Conservation (phyloP, 1,284 basidiomycete genomes). For the Pholiota adiposa region DNA sequence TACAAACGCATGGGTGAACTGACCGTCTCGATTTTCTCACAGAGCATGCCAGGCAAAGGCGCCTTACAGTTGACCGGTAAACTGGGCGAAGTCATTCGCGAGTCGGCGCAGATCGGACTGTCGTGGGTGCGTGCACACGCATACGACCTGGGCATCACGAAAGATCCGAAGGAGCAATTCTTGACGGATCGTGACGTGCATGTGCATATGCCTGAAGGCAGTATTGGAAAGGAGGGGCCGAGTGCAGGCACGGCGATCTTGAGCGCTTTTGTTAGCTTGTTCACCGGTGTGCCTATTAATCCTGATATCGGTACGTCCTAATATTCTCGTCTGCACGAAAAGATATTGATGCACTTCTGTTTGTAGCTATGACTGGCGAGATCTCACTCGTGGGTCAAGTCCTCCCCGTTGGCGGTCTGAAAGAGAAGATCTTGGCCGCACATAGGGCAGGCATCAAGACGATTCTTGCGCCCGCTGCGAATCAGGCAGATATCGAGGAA, state of each 20-base stretch:
- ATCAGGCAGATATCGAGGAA: constrained; percentile 91
- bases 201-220: constrained; percentile 96
- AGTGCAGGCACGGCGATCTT: constrained; percentile 95
- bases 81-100: constrained; percentile 96
- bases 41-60: constrained; percentile 95
- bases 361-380: constrained; percentile 91
- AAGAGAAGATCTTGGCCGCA: constrained; percentile 95
- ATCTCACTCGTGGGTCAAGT: constrained; percentile 93
- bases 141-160: constrained; percentile 85
- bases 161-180: constrained; percentile 72
- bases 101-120: constrained; percentile 93
- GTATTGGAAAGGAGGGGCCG: constrained; percentile 97
- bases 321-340: neutral
- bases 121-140: constrained; percentile 95
- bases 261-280: constrained; percentile 89
- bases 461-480: constrained; percentile 86
- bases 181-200: constrained; percentile 88
- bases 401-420: constrained; percentile 90
- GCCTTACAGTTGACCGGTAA: constrained; percentile 92
- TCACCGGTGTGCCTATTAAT: constrained; percentile 82
- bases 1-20: neutral
- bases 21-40: constrained; percentile 9
- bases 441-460: constrained; percentile 94
- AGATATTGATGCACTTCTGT: constrained; percentile 8
- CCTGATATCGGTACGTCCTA: constrained; percentile 80